Evolutionary conservation across 2,329 filamentous ascomycete species (phyloP), one percentile per base, ranked within the genome.

Genomic region (Tetracladium maxilliforme): DNA sequence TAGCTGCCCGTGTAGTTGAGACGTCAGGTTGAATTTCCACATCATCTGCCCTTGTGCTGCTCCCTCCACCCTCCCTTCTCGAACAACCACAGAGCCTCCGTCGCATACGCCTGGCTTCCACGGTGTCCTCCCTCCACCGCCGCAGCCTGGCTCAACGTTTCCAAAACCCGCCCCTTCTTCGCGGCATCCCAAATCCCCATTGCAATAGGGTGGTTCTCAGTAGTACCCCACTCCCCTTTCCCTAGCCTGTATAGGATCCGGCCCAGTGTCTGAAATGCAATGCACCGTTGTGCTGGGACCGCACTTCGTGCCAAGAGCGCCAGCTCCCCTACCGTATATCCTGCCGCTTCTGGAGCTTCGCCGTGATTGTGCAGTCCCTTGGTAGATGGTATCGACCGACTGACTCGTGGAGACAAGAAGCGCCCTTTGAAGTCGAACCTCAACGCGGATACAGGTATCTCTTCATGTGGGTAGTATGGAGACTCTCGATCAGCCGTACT

Each of bases 331-430:
- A 98, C 68, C 0, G 90, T 95, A 51, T 98, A 98, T 0, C 90
- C 90, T 0, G 90, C 90, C 2, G 86, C 82, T 49, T 92, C 83
- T 10, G 90, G 90, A 2, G 87, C 86, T 30, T 86, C 72, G 33
- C 79, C 84, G 47, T 98, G 90, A 48, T 98, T 87, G 48, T 98
- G 90, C 10, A 98, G 63, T 0, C 90, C 90, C 31, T 76, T 69
- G 9, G 71, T 74, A 2, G 70, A 70, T 5, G 87, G 80, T 14
- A 95, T 72, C 3, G 67, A 59, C 28, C 84, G 64, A 14, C 83
- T 73, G 17, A 71, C 65, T 24, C 70, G 64, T 0, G 90, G 90
- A 0, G 87, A 71, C 9, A 98, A 62, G 4, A 98, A 62, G 1
- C 65, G 64, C 33, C 87, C 90, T 25, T 64, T 67, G 47, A 98